Evolutionary conservation across 257 asterid species (phyloP).

Genomic region (Solanum etuberosum): DNA sequence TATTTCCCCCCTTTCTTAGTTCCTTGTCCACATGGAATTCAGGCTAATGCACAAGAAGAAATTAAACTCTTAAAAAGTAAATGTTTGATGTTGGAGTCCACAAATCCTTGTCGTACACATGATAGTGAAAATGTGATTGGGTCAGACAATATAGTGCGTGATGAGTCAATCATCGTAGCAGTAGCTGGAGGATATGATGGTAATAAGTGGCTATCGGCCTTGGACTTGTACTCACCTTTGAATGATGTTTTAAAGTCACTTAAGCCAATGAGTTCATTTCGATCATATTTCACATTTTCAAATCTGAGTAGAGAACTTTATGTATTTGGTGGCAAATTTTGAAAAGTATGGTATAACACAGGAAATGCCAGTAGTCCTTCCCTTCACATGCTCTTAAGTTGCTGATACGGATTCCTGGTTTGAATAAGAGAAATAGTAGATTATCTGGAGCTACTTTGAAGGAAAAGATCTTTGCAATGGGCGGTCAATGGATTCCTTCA

Average conservation of each 20-base stretch:
- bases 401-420: too few species aligned
- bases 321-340: constrained; percentile 70
- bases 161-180: constrained; percentile 32
- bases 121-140: constrained; percentile 9
- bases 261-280: constrained; percentile 45
- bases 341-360: constrained; percentile 32
- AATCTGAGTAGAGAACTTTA: constrained; percentile 45
- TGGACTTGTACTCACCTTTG: constrained; percentile 54
- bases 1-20: background rate
- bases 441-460: too few species aligned
- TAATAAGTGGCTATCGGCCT: constrained; percentile 38
- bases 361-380: too few species aligned
- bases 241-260: constrained; percentile 46
- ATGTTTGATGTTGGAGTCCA: constrained; percentile 34
- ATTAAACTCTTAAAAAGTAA: constrained; percentile 31
- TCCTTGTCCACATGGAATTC: constrained; percentile 1
- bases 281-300: constrained; percentile 49
- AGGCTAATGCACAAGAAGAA: constrained; percentile 55
- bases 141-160: constrained; percentile 22
- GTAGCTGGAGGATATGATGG: constrained; percentile 75
- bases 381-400: too few species aligned
- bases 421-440: too few species aligned
- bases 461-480: too few species aligned
- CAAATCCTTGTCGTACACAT: constrained; percentile 12
- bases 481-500: too few species aligned